Base-by-base conservation (phyloP, 768 basidiomycete species). In the Suillus bovinus region DNA sequence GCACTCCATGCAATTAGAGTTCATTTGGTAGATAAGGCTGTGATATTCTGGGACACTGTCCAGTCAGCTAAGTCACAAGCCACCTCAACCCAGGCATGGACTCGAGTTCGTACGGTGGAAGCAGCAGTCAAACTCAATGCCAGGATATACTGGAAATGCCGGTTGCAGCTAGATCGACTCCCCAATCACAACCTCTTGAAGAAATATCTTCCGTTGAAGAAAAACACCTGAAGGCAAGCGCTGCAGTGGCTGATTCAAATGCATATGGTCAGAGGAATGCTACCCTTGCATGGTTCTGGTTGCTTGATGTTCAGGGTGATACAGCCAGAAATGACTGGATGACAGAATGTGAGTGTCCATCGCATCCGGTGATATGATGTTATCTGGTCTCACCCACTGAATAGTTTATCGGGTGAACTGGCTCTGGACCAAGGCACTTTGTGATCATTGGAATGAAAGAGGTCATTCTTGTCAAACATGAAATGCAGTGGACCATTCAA, bases 11-110 rank as follows among this genome's bases (percentile, higher is more conserved):
- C 44, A 2, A 22, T 69, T 10, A 4, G 60, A 14, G 13, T 59
- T 5, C 44, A 60, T 7, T 42, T 68, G 4, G 60, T 58, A 2
- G 29, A 68, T 27, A 68, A 67, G 41, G 56, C 67, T 10, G 53
- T 64, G 14, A 39, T 64, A 7, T 64, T 55, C 34, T 9, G 24
- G 5, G 57, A 39, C 5, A 53, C 44, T 9, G 41, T 63, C 47
- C 9, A 42, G 17, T 42, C 60, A 22, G 41, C 63, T 11, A 55
- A 46, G 17, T 54, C 47, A 44, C 52, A 64, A 20, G 17, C 42
- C 0, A 16, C 20, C 9, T 61, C 20, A 2, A 56, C 41, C 5
- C 29, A 42, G 17, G 31, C 60, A 22, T 64, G 60, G 63, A 34
- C 24, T 36, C 34, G 16, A 29, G 36, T 64, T 16, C 16, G 13